Evolutionary conservation across 768 basidiomycete species (phyloP), one percentile per base, ranked within the genome.

Genomic region (Dacryopinax spathularia): DNA sequence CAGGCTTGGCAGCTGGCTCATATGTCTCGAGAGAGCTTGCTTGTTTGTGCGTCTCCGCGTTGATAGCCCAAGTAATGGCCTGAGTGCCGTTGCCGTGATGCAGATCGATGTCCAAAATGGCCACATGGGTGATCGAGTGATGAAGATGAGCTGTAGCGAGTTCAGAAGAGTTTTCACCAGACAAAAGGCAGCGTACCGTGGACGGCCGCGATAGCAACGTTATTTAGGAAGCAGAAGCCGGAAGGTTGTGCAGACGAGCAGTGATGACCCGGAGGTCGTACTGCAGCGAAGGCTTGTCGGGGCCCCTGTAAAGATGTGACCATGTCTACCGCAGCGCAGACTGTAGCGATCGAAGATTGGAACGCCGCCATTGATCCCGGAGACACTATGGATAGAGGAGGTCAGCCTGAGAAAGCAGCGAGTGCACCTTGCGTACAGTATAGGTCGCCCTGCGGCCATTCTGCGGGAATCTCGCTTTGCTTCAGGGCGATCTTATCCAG

Each of bases 71-170:
- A 0, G 80, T 82, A 34, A 97, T 85, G 0, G 91, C 84, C 72
- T 99, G 95, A 0, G 95, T 98, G 1, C 95, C 94, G 70, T 96
- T 95, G 1, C 90, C 91, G 69, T 93, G 91, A 73, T 93, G 91
- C 10, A 95, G 77, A 72, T 95, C 94, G 61, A 97, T 91, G 71
- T 98, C 95, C 34, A 98, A 81, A 43, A 99, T 87, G 31, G 93
- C 80, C 1, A 91, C 79, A 25, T 90, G 83, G 37, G 86, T 83
- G 39, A 95, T 79, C 7, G 82, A 81, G 69, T 96, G 85, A 61
- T 84, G 76, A 13, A 96, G 74, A 73, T 97, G 85, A 0, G 93
- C 93, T 95, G 65, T 4, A n/a, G 10, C 22, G n/a, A 44, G 16
- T 39, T 59, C 37, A 22, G 13, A 16, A 36, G 25, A 25, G 22